These are phyloP conservation scores for Jaapia argillacea DNA, from an alignment of 768 basidiomycete species.

Conservation along the genomic window DNA sequence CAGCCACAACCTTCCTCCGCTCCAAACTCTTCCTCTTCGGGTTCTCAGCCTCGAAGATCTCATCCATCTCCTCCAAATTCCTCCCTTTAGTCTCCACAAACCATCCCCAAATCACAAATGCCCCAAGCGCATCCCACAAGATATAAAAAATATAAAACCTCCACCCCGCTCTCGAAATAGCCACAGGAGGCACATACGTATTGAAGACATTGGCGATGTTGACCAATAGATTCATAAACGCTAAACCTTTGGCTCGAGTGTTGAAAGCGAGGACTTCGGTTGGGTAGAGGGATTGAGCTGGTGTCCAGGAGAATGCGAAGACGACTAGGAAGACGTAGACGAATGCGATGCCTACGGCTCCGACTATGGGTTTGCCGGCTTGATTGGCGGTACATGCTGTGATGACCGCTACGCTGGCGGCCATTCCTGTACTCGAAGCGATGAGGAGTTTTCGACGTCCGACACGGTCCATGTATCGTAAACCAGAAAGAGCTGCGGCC, in stretches of 20 bases:
- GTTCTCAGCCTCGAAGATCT: slow-evolving; percentile 20
- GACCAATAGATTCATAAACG: slow-evolving; percentile 29
- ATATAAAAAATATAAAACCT: slow-evolving; percentile 41
- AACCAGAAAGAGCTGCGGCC: slow-evolving; percentile 22
- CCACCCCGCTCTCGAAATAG: not conserved
- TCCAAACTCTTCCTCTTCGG: slow-evolving; percentile 10
- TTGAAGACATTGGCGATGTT: not conserved
- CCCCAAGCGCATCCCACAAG: slow-evolving; percentile 37
- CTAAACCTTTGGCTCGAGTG: slow-evolving; percentile 41
- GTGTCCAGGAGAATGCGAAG: not conserved
- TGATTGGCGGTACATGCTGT: slow-evolving; percentile 23
- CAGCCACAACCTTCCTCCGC: not conserved
- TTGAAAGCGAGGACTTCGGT: slow-evolving; percentile 42
- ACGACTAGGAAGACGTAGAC: slow-evolving; percentile 13
- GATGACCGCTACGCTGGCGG: slow-evolving; percentile 19
- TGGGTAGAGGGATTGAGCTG: slow-evolving; percentile 42
- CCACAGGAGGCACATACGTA: not conserved
- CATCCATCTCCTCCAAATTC: slow-evolving; percentile 40
- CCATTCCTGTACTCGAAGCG: slow-evolving; percentile 16
- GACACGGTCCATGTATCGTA: slow-evolving; percentile 20
- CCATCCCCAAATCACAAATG: slow-evolving; percentile 34
- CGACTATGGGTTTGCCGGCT: slow-evolving; percentile 15
- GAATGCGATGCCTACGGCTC: slow-evolving; percentile 19
- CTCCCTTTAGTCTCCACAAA: slow-evolving; percentile 44
- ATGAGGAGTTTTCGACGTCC: slow-evolving; percentile 23